Base-by-base conservation (phyloP, 257 asterid species). In the Phtheirospermum japonicum region DNA sequence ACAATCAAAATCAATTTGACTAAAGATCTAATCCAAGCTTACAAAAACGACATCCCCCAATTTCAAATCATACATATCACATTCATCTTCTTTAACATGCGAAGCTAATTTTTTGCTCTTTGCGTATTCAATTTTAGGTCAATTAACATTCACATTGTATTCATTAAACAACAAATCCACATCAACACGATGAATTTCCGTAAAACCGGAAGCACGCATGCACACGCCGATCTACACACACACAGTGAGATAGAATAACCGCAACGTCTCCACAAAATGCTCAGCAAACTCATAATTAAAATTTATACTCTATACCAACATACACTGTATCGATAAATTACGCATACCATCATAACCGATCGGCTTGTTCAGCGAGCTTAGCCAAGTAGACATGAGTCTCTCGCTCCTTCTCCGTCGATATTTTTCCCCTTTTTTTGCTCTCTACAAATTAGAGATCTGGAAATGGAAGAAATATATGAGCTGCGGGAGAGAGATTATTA, bases 321-420 rank as follows among this genome's bases (percentile, higher is more conserved):
- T 40, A 62, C 53, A 56, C 19, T 20, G 59, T 28, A 34, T 3
- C 50, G 32, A 28, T 26, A 51, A 65, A 46, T 46, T 14, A 17
- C 20, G 0, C 11, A 48, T 75, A 88, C 96, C 96, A 17, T 88
- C 96, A 16, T 88, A 88, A 40, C n/a, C 95, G 95, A 71, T 88
- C 95, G 53, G 96, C 96, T 72, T 85, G 96, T 70, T 88, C 96
- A 0, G 96, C 71, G 3, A 88, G 88, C 85, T 88, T 88, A 26
- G 96, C 96, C 85, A 68, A 68, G 88, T 85, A 88, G 48, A 83
- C 96, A 51, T 83, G 93, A 66, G 78, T 80, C 63, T 85, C 94
- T 68, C 95, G 76, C 76, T 84, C 95, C 73, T 82, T 83, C 64
- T 82, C 93, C 54, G 74, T 78, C 73, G 88, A 76, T 92, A 88